Conservation (phyloP, 768 basidiomycete species). For the Glaciozyma martinii region DNA sequence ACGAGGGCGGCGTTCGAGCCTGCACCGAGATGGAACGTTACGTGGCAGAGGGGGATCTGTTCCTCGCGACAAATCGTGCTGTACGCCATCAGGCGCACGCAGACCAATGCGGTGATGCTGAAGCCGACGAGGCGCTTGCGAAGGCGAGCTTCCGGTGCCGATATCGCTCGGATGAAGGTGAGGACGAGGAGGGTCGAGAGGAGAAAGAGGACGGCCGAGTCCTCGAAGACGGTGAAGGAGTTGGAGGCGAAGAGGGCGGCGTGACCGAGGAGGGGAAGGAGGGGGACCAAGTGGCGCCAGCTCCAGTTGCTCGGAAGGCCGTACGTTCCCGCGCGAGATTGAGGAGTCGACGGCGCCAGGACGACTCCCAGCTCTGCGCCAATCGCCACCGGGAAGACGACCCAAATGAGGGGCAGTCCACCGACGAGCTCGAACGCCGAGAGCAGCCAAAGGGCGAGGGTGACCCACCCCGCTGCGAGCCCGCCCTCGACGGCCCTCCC, state of each 20-base stretch:
- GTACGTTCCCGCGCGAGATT: not conserved
- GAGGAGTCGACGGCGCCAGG: not conserved
- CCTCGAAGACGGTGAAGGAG: slow-evolving; percentile 98
- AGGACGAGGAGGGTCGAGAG: slow-evolving; percentile 52
- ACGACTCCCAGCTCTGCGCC: slow-evolving; percentile 18
- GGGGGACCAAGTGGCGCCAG: slow-evolving; percentile 5
- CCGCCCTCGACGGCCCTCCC: slow-evolving; percentile 24
- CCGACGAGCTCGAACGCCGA: slow-evolving; percentile 11
- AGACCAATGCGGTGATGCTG: slow-evolving; percentile 55
- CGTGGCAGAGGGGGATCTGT: slow-evolving; percentile 76
- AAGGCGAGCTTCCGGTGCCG: slow-evolving; percentile 59
- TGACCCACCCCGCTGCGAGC: not conserved
- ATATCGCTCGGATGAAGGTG: slow-evolving; percentile 54
- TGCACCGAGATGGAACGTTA: slow-evolving; percentile 64
- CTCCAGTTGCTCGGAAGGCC: not conserved
- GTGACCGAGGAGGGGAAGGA: slow-evolving; percentile 56
- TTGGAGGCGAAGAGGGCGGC: slow-evolving; percentile 75
- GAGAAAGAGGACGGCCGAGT: slow-evolving; percentile 67
- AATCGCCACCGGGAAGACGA: slow-evolving; percentile 8
- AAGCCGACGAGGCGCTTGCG: slow-evolving; percentile 68
- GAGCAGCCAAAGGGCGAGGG: not conserved
- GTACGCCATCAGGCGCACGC: slow-evolving; percentile 63
- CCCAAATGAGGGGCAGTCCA: not conserved
- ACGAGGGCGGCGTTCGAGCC: slow-evolving; percentile 47
- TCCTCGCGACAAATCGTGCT: slow-evolving; percentile 92